These are phyloP conservation scores for Diversispora epigaea DNA, from an alignment of 192 early-diverging fungal genomes.

Conservation along the genomic window DNA sequence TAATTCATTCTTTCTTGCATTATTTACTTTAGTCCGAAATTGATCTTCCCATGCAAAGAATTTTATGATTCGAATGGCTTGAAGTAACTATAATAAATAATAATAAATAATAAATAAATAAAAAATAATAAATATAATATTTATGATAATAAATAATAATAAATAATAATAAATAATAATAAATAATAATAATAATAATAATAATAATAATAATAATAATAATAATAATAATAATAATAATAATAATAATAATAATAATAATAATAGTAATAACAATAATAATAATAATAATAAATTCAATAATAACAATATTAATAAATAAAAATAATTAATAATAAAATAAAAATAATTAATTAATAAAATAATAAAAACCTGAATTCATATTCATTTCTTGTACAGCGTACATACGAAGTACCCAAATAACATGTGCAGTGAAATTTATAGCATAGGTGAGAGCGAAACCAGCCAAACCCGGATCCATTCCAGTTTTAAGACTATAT, in stretches of 20 bases:
- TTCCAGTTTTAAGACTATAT: slow-evolving; percentile 38
- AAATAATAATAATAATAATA: not conserved
- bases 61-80: slow-evolving; percentile 92
- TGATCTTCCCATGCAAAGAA: slow-evolving; percentile 83
- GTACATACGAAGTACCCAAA: slow-evolving; percentile 83
- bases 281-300: not conserved
- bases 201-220: not conserved
- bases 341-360: too few species aligned
- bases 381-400: slow-evolving; percentile 83
- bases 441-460: slow-evolving; percentile 83
- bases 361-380: slow-evolving; percentile 51
- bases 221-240: not conserved
- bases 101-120: not conserved
- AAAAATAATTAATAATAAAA: not conserved
- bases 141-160: not conserved
- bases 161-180: slow-evolving; percentile 1
- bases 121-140: not conserved
- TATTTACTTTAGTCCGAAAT: slow-evolving; percentile 68
- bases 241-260: not conserved
- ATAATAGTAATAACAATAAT: too few species aligned
- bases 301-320: not conserved
- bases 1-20: slow-evolving; percentile 66
- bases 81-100: slow-evolving; percentile 42
- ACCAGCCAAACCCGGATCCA: slow-evolving; percentile 87
- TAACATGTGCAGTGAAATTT: slow-evolving; percentile 76